phyloP scores from a whole-genome alignment of 768 basidiomycete genomes.

The Leucogyrophana mollusca region DNA sequence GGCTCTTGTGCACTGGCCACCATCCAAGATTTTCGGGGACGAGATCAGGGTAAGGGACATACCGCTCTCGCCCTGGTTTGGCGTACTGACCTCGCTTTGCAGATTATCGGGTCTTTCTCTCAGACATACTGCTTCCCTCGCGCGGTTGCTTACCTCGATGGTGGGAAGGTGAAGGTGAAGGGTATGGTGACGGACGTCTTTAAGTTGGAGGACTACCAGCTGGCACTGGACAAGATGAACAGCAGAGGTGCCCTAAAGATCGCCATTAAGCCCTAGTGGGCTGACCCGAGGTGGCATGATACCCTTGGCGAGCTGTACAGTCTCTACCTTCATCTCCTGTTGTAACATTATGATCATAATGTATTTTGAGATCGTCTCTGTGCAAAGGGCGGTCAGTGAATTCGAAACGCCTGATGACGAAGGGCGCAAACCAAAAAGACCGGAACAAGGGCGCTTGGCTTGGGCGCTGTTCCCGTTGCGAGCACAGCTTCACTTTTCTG shows the following conservation, averaged over 20 bases:
- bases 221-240: slow-evolving; percentile 71
- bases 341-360: slow-evolving; percentile 17
- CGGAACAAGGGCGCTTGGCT: no score
- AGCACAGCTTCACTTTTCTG: no score
- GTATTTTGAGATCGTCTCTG: no score
- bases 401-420: no score
- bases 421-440: no score
- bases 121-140: slow-evolving; percentile 90
- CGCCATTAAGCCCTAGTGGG: slow-evolving; percentile 53
- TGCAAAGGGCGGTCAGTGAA: no score
- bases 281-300: no score
- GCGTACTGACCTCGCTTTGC: slow-evolving; percentile 1
- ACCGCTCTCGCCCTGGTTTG: background rate
- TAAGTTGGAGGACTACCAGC: slow-evolving; percentile 67
- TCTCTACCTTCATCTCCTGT: background rate
- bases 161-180: slow-evolving; percentile 77
- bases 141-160: slow-evolving; percentile 85
- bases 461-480: no score
- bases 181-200: slow-evolving; percentile 78
- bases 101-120: slow-evolving; percentile 92
- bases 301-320: no score
- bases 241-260: slow-evolving; percentile 62
- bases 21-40: slow-evolving; percentile 75
- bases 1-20: slow-evolving; percentile 83
- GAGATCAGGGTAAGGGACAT: slow-evolving; percentile 54